A percentile compares a stretch with the other conserved stretches of the same genome.
Evolutionary conservation across 169 alveolate genomes (phyloP).

Genomic region (Cryptosporidium meleagridis): DNA sequence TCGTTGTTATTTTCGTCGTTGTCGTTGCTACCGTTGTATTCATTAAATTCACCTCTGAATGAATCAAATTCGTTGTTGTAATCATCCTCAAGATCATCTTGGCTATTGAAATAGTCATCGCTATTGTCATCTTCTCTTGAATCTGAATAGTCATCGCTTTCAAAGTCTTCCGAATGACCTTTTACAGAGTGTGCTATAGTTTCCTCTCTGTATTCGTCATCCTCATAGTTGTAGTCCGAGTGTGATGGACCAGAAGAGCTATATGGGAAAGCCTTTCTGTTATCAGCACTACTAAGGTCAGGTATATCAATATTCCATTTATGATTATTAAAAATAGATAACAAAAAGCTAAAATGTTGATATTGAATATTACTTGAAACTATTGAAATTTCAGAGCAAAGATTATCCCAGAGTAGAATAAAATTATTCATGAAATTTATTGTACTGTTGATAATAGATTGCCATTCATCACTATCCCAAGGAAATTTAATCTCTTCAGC

Average conservation of each 20-base stretch:
- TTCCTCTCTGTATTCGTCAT: not conserved
- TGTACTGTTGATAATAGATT: not conserved
- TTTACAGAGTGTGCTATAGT: not conserved
- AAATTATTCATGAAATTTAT: slow-evolving; percentile 37
- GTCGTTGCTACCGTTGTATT: not conserved
- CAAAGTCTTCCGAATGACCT: not conserved
- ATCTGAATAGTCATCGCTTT: not conserved
- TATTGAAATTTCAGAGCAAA: slow-evolving; percentile 54
- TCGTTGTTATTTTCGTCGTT: not conserved
- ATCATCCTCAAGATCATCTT: not conserved
- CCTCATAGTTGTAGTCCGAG: not conserved
- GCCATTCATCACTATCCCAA: slow-evolving; percentile 21
- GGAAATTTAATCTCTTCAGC: not conserved
- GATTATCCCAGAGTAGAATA: slow-evolving; percentile 29
- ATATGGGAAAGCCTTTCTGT: not conserved
- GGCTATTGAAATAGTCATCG: not conserved
- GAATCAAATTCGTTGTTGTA: not conserved
- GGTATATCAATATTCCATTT: slow-evolving; percentile 40
- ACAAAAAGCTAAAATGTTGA: slow-evolving; percentile 26
- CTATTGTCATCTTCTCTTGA: not conserved
- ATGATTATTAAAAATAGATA: slow-evolving; percentile 36
- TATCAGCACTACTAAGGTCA: not conserved
- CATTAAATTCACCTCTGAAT: not conserved
- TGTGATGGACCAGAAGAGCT: not conserved
- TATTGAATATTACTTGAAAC: slow-evolving; percentile 47